phyloP scores from a whole-genome alignment of 2,329 filamentous ascomycete genomes.

The Beauveria medogensis region DNA sequence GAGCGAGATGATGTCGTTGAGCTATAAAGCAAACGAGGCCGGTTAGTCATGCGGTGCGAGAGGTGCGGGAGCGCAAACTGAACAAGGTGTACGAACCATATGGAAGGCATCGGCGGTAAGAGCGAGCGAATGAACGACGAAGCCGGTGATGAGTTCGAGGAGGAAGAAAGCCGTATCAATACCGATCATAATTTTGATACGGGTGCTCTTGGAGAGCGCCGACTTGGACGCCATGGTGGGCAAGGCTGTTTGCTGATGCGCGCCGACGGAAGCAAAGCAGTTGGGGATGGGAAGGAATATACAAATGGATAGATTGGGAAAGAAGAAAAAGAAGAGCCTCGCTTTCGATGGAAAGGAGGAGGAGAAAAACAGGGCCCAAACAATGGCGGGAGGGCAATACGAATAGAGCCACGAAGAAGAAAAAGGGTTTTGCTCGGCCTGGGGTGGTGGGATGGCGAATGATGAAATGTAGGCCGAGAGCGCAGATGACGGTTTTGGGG shows the following conservation, averaged over 20 bases:
- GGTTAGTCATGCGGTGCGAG: slow-evolving; percentile 10
- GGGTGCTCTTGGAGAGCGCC: slow-evolving; percentile 85
- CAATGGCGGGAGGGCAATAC: not conserved
- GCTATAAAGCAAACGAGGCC: slow-evolving; percentile 33
- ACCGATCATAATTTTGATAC: slow-evolving; percentile 85
- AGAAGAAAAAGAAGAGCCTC: not conserved
- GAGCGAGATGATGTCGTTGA: slow-evolving; percentile 96
- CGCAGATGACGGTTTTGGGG: not conserved
- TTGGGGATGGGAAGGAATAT: not conserved
- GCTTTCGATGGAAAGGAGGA: not conserved
- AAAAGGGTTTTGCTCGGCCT: not conserved
- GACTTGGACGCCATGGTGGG: slow-evolving; percentile 38
- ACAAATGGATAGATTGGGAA: not conserved
- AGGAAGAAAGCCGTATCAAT: slow-evolving; percentile 90
- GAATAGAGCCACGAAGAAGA: not conserved
- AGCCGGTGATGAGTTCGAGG: slow-evolving; percentile 77
- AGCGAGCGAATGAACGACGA: slow-evolving; percentile 82
- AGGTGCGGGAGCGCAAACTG: not conserved
- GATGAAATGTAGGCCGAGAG: not conserved
- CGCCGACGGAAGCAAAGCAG: not conserved
- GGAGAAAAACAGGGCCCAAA: not conserved
- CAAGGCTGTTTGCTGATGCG: slow-evolving; percentile 6
- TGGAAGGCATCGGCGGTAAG: slow-evolving; percentile 96
- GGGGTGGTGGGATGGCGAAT: not conserved
- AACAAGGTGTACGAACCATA: slow-evolving; percentile 56